Base-by-base conservation (phyloP, 768 basidiomycete species). In the Filobasidium floriforme region DNA sequence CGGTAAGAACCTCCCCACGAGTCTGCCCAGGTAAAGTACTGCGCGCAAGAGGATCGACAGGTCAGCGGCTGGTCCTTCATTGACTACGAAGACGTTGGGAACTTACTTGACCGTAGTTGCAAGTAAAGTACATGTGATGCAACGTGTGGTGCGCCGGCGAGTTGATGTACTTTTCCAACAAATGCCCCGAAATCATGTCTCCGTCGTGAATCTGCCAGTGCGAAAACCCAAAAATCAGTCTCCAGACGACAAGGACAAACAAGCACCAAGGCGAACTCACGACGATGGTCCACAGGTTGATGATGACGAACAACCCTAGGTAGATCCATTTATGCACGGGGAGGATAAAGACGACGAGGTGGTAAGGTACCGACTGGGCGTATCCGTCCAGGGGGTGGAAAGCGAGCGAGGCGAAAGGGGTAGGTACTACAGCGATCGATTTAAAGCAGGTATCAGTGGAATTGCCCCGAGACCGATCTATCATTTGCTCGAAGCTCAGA, bases 11-110 rank as follows among this genome's bases (percentile, higher is more conserved):
- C 86, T 64, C 86, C 87, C 63, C 82, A 82, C 55, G 86, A 85
- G 79, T 98, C 96, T 22, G 90, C 90, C 87, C 88, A 93, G 44
- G 92, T 96, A 78, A 98, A 97, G 81, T 98, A 99, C 87, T 96
- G 46, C 15, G 46, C 46, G 54, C 54, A 24, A 57, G 14, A 7
- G 79, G n/a, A 26, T 14, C 26, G 9, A n/a, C 55, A n/a, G 29
- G 32, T 61, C 44, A 61, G 51, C 29, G 24, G 24, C 15, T 40
- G 28, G 24, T 26, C 32, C 32, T 2, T 7, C 18, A n/a, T 7
- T 28, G 40, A 32, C 18, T 5, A 55, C 37, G 19, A 49, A 46
- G 1, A 22, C 11, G 59, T 41, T 40, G 41, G n/a, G 43, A 29
- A 60, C 65, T 55, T 28, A 72, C 79, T 82, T 92, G 90, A 26